A percentile compares a stretch with the other conserved stretches of the same genome.
Conservation (phyloP, 1,284 basidiomycete genomes). For the Sporisorium reilianum region DNA sequence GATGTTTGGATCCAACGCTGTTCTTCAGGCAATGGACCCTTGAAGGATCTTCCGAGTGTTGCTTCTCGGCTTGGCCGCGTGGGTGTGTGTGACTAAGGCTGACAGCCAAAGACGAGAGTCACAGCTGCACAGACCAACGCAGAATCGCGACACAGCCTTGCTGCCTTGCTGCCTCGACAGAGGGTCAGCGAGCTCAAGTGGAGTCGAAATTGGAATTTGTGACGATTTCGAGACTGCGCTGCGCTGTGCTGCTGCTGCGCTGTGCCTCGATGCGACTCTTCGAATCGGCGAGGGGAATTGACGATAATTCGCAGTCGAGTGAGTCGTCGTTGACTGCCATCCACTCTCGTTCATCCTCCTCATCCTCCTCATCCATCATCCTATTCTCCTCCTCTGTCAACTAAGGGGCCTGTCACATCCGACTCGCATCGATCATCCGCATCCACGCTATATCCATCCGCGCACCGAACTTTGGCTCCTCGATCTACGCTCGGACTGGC, state of each 20-base stretch:
- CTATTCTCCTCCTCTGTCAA: neutral
- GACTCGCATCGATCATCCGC: neutral
- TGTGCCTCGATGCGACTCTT: slow-evolving; percentile 1
- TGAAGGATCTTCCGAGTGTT: slow-evolving; percentile 22
- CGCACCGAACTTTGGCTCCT: too few species aligned
- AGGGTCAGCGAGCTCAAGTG: slow-evolving; percentile 17
- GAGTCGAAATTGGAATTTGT: slow-evolving; percentile 17
- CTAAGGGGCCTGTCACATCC: too few species aligned
- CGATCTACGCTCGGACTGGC: neutral
- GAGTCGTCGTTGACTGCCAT: neutral
- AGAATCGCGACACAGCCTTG: slow-evolving; percentile 9
- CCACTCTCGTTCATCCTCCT: neutral
- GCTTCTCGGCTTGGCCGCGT: slow-evolving; percentile 14
- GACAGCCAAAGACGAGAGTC: neutral
- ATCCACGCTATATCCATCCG: too few species aligned
- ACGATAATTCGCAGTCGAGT: neutral
- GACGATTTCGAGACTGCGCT: slow-evolving; percentile 2
- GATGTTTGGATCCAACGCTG: too few species aligned
- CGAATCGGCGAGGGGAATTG: neutral
- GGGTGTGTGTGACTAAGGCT: slow-evolving; percentile 33
- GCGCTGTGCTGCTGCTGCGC: slow-evolving; percentile 11
- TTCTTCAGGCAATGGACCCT: slow-evolving; percentile 27
- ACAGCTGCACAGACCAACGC: slow-evolving; percentile 30
- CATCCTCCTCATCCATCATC: slow-evolving; percentile 1
- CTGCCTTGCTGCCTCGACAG: neutral